phyloP scores from a whole-genome alignment of 768 basidiomycete genomes.

The Suillus plorans region DNA sequence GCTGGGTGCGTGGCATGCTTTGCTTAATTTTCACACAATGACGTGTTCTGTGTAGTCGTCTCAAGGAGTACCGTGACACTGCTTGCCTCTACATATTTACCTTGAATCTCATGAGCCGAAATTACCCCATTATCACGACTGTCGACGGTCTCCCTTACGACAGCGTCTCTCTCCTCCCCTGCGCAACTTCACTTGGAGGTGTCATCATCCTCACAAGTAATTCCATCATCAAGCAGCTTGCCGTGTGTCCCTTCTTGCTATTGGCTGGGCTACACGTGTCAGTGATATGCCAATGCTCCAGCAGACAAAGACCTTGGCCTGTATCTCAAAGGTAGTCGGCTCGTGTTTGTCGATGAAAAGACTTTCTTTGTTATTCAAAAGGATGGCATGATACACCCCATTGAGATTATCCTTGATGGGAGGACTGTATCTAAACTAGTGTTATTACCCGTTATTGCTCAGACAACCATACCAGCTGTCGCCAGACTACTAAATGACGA shows the following conservation, averaged over 20 bases:
- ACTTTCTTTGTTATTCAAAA: slow-evolving; percentile 71
- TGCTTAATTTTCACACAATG: not conserved
- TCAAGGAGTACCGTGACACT: slow-evolving; percentile 39
- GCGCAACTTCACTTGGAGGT: too few species aligned
- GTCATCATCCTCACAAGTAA: slow-evolving; percentile 46
- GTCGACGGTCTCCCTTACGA: slow-evolving; percentile 58
- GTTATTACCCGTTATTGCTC: slow-evolving; percentile 59
- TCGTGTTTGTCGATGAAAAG: slow-evolving; percentile 74
- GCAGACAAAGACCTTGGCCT: slow-evolving; percentile 45
- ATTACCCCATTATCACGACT: too few species aligned
- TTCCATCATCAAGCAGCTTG: slow-evolving; percentile 81
- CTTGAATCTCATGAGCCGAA: too few species aligned
- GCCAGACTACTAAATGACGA: slow-evolving; percentile 50
- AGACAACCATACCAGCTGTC: slow-evolving; percentile 63
- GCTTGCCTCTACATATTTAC: too few species aligned
- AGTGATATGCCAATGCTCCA: slow-evolving; percentile 60
- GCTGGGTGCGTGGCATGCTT: slow-evolving; percentile 59
- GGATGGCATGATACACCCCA: slow-evolving; percentile 74
- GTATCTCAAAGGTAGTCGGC: slow-evolving; percentile 69
- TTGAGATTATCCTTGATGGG: slow-evolving; percentile 76
- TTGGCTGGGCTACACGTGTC: slow-evolving; percentile 80
- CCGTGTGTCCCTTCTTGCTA: slow-evolving; percentile 70
- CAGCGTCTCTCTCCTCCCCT: slow-evolving; percentile 17
- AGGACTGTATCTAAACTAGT: slow-evolving; percentile 64
- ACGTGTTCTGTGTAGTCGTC: slow-evolving; percentile 47